Conservation (phyloP, 2,329 filamentous ascomycete genomes). For the Pseudocercospora musae region DNA sequence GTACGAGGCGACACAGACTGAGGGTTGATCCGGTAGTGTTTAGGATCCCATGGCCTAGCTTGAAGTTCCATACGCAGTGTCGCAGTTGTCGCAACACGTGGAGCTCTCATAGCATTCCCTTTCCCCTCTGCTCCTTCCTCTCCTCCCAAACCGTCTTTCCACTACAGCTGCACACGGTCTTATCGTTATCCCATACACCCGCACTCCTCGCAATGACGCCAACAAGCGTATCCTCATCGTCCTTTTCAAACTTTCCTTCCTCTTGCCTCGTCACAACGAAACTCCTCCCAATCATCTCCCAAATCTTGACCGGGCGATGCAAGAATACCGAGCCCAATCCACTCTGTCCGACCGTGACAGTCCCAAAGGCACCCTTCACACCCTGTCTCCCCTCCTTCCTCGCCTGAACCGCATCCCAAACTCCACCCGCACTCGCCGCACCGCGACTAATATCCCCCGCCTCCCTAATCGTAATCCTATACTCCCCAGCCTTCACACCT, state of each 20-base stretch:
- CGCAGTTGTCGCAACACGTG: background rate
- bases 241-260: slow-evolving; percentile 51
- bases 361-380: slow-evolving; percentile 66
- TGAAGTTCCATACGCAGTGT: background rate
- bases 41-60: background rate
- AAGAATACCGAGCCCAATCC: slow-evolving; percentile 78
- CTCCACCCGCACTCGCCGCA: slow-evolving; percentile 73
- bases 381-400: slow-evolving; percentile 45
- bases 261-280: slow-evolving; percentile 73
- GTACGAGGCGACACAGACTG: too few relatives aligned
- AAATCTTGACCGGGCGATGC: slow-evolving; percentile 79
- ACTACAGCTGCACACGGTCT: slow-evolving; percentile 95
- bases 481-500: slow-evolving; percentile 75
- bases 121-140: slow-evolving; percentile 79
- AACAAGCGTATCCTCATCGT: slow-evolving; percentile 81
- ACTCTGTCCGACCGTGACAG: slow-evolving; percentile 68
- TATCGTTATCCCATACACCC: slow-evolving; percentile 98
- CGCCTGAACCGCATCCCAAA: slow-evolving; percentile 64
- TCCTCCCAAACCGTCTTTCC: slow-evolving; percentile 99
- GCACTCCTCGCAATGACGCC: slow-evolving; percentile 94
- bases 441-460: slow-evolving; percentile 83
- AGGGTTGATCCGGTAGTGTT: background rate
- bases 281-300: slow-evolving; percentile 93
- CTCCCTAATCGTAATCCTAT: slow-evolving; percentile 79
- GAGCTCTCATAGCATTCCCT: slow-evolving; percentile 72